Base-by-base conservation (phyloP, 1,139 yeast genomes). In the Nakaseomyces sp. region DNA sequence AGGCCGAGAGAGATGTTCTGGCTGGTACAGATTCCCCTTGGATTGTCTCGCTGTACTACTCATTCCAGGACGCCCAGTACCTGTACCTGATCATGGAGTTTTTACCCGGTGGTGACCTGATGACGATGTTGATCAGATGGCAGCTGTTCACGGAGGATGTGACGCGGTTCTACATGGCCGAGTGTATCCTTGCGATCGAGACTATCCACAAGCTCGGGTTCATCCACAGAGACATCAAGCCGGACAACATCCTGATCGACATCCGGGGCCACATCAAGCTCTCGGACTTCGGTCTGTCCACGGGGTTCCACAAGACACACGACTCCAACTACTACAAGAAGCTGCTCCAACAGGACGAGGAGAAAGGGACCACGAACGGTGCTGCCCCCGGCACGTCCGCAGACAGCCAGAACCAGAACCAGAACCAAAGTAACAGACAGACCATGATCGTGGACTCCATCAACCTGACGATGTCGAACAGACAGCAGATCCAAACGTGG, bases 401-500 rank as follows among this genome's bases (percentile, higher is more conserved):
- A 12, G 45, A 42, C 17, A 25, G 41, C 17, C 45, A 43, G 37
- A 56, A 49, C 10, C n/a, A n/a, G n/a, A n/a, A n/a, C n/a, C n/a
- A n/a, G n/a, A n/a, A n/a, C n/a, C n/a, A n/a, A n/a, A 29, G 8
- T 18, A 57, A 66, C 35, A 72, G 96, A 50, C 88, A 87, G 61
- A 81, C 94, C 5, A 81, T 86, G 77, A 77, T 83, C 79, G 95
- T 88, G 40, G 98, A 93, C 64, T 91, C 96, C 1, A 91, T 91
- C 58, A 94, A 87, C 63, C 71, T 91, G 65, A 91, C 98, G 4
- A 87, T 93, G 81, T 83, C 96, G 13, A 89, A 89, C 61, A 76
- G 97, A 55, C 96, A 91, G 63, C 97, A 91, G 64, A 88, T 93
- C 73, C 95, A 93, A 65, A 91, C 99, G 0, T 91, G 98, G 99